Percentiles rank a stretch among this genome's conserved stretches.
These are phyloP conservation scores for Coelastrella sp. DNA, from an alignment of 139 green algal species.

Conservation along the genomic window DNA sequence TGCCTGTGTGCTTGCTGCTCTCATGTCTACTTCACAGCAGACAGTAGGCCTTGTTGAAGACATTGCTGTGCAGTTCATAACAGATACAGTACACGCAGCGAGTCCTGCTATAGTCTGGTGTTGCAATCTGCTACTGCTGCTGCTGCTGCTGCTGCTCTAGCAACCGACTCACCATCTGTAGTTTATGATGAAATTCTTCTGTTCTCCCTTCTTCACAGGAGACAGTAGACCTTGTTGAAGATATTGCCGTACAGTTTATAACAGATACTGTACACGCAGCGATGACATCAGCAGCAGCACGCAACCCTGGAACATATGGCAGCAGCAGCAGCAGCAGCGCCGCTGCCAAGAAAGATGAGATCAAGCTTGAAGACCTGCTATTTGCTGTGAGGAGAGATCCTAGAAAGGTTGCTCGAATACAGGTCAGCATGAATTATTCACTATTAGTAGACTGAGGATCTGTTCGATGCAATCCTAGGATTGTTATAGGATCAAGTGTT, in stretches of 20 bases:
- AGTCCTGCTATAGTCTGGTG: background rate
- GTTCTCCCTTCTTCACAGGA: too few species aligned
- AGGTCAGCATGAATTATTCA: background rate
- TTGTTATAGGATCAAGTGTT: too few species aligned
- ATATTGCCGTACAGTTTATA: constrained; percentile 33
- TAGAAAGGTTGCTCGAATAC: constrained; percentile 43
- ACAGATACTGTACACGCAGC: constrained; percentile 22
- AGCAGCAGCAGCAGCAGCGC: background rate
- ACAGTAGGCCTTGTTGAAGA: constrained; percentile 39
- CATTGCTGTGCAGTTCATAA: constrained; percentile 34
- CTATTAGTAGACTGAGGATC: background rate
- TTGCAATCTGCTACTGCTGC: background rate
- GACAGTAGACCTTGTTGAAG: constrained; percentile 39
- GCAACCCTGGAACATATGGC: too few species aligned
- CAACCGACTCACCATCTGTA: too few species aligned
- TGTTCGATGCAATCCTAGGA: too few species aligned
- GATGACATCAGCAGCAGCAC: constrained; percentile 23
- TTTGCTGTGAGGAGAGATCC: constrained; percentile 34
- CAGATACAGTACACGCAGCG: constrained; percentile 8
- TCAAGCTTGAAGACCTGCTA: constrained; percentile 36
- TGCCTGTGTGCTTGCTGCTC: too few species aligned
- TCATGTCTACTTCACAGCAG: too few species aligned
- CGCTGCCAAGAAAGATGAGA: constrained; percentile 7
- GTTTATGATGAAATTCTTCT: too few species aligned
- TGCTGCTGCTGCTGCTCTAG: background rate